Conservation (phyloP, 2,329 filamentous ascomycete genomes). For the Diplocarpon mali region DNA sequence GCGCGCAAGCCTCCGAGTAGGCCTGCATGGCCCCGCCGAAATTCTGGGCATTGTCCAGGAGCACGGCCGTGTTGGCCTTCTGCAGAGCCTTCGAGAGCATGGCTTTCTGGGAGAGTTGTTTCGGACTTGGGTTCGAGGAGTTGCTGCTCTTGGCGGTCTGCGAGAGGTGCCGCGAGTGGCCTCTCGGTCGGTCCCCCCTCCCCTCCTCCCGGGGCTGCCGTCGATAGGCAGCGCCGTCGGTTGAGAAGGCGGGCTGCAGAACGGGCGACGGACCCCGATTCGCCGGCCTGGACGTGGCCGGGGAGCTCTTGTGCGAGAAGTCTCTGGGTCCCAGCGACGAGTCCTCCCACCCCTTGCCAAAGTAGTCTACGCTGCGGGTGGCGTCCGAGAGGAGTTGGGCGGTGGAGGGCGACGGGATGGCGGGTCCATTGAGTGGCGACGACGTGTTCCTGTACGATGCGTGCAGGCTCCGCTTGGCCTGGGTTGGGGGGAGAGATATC, state of each 20-base stretch:
- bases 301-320: slow-evolving; percentile 16
- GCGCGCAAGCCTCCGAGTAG: slow-evolving; percentile 79
- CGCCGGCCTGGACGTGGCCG: slow-evolving; percentile 15
- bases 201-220: slow-evolving; percentile 4
- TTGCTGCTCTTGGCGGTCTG: slow-evolving; percentile 34
- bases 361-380: slow-evolving; percentile 25
- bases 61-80: slow-evolving; percentile 90
- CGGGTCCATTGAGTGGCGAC: slow-evolving; percentile 19
- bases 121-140: slow-evolving; percentile 27
- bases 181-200: slow-evolving; percentile 14
- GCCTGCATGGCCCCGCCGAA: slow-evolving; percentile 84
- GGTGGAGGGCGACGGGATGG: slow-evolving; percentile 26
- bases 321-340: slow-evolving; percentile 15
- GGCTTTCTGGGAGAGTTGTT: slow-evolving; percentile 69
- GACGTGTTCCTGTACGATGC: slow-evolving; percentile 16
- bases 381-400: slow-evolving; percentile 26
- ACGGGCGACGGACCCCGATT: slow-evolving; percentile 15
- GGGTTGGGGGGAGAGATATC: slow-evolving; percentile 23
- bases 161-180: slow-evolving; percentile 37
- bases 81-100: slow-evolving; percentile 95
- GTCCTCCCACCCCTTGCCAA: slow-evolving; percentile 23
- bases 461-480: slow-evolving; percentile 24
- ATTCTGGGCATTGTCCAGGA: slow-evolving; percentile 92
- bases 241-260: slow-evolving; percentile 6
- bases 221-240: slow-evolving; percentile 1